These are phyloP conservation scores for Tetrahymena thermophila DNA, from an alignment of 73 alveolate genomes.

Conservation along the genomic window DNA sequence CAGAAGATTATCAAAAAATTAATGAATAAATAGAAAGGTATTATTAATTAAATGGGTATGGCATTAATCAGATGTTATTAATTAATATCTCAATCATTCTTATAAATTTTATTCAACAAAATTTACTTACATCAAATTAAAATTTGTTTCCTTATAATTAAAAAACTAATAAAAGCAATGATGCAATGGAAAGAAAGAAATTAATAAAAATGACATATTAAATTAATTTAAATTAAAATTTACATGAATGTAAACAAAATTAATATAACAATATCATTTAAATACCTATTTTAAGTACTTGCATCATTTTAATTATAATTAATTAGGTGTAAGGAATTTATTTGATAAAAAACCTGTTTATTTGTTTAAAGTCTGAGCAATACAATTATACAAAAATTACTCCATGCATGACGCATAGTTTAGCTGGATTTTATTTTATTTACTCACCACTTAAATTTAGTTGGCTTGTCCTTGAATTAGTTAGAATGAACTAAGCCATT, in stretches of 20 bases:
- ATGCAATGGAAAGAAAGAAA: neutral
- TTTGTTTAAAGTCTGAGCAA: neutral
- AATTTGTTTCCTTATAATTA: neutral
- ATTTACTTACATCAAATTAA: neutral
- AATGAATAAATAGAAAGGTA: neutral
- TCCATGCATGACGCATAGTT: too few species aligned
- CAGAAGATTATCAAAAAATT: neutral
- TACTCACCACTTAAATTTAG: neutral
- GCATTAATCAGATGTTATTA: neutral
- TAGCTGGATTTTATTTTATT: neutral
- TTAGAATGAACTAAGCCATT: too few species aligned
- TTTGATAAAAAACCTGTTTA: neutral
- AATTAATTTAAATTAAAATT: neutral
- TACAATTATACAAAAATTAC: too few species aligned
- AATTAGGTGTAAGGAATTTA: neutral
- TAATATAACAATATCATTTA: neutral
- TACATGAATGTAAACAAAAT: neutral
- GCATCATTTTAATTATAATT: too few species aligned
- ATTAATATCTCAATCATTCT: neutral
- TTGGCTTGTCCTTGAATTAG: too few species aligned
- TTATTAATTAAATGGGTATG: too few species aligned
- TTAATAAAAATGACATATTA: neutral
- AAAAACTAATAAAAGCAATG: neutral
- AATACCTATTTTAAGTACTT: neutral
- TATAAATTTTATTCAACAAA: neutral